These are phyloP conservation scores for Xylaria polymorpha DNA, from an alignment of 2,329 filamentous ascomycete genomes.

Conservation along the genomic window DNA sequence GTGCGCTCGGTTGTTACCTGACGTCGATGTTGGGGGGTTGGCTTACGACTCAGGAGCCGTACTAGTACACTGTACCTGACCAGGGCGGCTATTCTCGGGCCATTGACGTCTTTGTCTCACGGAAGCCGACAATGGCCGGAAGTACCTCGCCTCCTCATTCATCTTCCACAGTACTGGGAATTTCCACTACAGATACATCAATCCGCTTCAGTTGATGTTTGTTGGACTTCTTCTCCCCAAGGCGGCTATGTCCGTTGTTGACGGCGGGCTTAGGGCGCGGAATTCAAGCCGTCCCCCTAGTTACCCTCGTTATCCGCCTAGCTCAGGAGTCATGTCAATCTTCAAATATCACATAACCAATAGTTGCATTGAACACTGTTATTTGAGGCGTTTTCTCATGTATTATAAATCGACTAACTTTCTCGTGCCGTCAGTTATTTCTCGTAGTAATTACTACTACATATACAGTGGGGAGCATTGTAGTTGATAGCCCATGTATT, in stretches of 20 bases:
- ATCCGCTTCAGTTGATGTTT: conserved; percentile 13
- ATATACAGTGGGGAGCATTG: background rate
- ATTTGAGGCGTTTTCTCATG: background rate
- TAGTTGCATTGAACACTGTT: conserved; percentile 13
- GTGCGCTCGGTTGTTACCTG: conserved; percentile 11
- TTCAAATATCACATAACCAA: conserved; percentile 17
- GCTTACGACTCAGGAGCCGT: background rate
- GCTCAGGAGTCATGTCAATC: conserved; percentile 22
- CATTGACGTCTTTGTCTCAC: conserved; percentile 41
- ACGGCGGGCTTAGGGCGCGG: conserved; percentile 39
- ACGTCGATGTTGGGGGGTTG: conserved; percentile 2
- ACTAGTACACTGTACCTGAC: background rate
- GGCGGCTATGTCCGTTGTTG: conserved; percentile 28
- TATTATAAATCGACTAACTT: conserved; percentile 21
- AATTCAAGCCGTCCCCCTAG: conserved; percentile 44
- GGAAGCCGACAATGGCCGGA: conserved; percentile 30
- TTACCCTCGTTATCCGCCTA: conserved; percentile 47
- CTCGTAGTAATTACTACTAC: background rate
- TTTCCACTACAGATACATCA: conserved; percentile 10
- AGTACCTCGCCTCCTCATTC: conserved; percentile 26
- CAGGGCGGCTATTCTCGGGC: conserved; percentile 48
- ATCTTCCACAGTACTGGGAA: conserved; percentile 17
- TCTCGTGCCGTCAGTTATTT: background rate
- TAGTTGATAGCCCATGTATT: conserved; percentile 16
- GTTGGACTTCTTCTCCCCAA: conserved; percentile 16